Evolutionary conservation across 2,329 filamentous ascomycete species (phyloP).

Genomic region (Sporothrix dimorphospora): DNA sequence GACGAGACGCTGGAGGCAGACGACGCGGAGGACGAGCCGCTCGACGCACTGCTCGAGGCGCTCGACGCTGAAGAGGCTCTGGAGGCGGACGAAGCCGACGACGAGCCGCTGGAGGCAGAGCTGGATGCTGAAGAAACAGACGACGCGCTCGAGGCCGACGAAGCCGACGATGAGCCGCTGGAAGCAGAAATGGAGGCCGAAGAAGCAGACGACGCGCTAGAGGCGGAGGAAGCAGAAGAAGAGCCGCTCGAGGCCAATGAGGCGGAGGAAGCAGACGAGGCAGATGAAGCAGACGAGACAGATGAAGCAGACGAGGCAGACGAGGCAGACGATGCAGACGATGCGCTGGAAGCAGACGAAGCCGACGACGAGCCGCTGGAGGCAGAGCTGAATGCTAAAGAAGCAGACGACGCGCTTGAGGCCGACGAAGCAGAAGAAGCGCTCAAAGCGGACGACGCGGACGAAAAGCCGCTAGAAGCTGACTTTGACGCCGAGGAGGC

Average conservation of each 20-base stretch:
- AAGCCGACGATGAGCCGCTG: background rate
- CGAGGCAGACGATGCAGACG: slow-evolving; percentile 13
- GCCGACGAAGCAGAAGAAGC: background rate
- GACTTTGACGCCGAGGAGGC: background rate
- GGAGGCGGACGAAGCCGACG: slow-evolving; percentile 10
- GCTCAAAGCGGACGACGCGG: background rate
- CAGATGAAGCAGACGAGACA: too few relatives aligned
- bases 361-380: background rate
- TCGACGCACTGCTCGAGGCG: background rate
- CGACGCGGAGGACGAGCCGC: background rate
- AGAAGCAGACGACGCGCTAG: background rate
- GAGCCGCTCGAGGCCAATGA: background rate
- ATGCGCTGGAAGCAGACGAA: background rate
- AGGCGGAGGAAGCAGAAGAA: background rate
- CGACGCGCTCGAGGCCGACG: background rate
- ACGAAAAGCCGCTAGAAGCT: slow-evolving; percentile 1
- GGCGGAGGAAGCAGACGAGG: too few relatives aligned
- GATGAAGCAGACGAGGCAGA: background rate
- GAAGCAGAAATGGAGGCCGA: too few relatives aligned
- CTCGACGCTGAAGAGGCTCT: slow-evolving; percentile 3
- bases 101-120: background rate
- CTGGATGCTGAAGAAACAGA: background rate
- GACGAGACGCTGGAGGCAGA: background rate
- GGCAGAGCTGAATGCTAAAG: background rate
- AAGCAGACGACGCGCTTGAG: background rate